Evolutionary conservation across 345 rosid genomes (phyloP), one percentile per base, ranked within the genome.

Genomic region (Barbarea vulgaris): DNA sequence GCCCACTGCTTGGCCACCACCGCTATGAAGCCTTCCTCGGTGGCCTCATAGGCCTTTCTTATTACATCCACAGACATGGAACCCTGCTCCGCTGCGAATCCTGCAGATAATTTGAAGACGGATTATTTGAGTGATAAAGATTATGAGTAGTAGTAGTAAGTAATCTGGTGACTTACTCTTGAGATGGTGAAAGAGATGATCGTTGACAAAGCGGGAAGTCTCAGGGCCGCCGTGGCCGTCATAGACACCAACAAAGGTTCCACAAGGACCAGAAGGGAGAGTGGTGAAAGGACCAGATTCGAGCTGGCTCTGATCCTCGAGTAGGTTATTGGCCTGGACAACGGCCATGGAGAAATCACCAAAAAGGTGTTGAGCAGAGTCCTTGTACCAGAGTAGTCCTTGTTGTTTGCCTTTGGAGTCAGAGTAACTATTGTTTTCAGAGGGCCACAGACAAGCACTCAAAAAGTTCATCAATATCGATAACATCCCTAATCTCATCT

Each of bases 191-290:
- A 93, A 91, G n/a, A 93, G 88, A 64, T 93, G 84, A 78, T 91
- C 94, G 39, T 89, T 87, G 82, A 93, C 74, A 74, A 78, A 93
- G 6, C 97, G 94, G 0, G 98, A 88, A 11, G 97, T 91, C 86
- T 89, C 97, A 33, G 98, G 98, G 31, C 97, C 97, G 7, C 96
- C 98, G 47, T 93, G 97, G n/a, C 98, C 97, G 48, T 93, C 98
- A 65, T 93, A 93, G 55, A 93, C 70, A 18, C 98, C 98, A 70
- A 91, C 73, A 71, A 91, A 93, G 25, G 96, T 91, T 15, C 97
- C 98, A 30, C 22, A 79, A 36, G 97, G 97, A 60, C 97, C 98
- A 48, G 93, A 87, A 54, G 87, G 90, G 46, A 84, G 87, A n/a
- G 83, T 79, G 61, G 89, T 91, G 85, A 91, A 82, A 73, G 90